Base-by-base conservation (phyloP, 176 grass and related monocot genomes). In the Eleusine coracana region DNA sequence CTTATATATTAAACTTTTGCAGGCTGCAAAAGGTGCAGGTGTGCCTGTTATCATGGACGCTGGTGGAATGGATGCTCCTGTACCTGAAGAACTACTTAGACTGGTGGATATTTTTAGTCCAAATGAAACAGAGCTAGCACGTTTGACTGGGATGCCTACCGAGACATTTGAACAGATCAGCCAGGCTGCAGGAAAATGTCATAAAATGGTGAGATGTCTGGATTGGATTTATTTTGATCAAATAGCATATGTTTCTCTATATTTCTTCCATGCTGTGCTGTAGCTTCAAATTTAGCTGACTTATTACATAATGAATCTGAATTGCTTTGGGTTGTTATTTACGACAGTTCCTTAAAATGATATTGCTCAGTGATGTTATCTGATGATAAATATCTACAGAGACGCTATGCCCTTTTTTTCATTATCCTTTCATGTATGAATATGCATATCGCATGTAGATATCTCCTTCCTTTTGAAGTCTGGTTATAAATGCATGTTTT, bases 21-120 rank as follows among this genome's bases (percentile, higher is more conserved):
- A 98, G 92, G 93, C 80, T 81, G 96, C 96, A 75, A 95, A 92
- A 93, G 73, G n/a, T 61, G 92, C 82, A 50, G 89, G 96, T 45
- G 91, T 98, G 55, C 88, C 93, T 74, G 87, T 98, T 86, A 98
- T 98, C 80, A 83, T 95, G 74, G 96, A 98, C 48, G 96, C 96
- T 48, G 92, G 96, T 61, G 96, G 96, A 68, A 90, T 95, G 87
- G 92, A 98, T 88, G 80, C 89, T 77, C 91, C 96, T 88, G 76
- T 95, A 28, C 91, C 96, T 11, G 66, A n/a, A 73, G 96, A 96
- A 74, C 85, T 98, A 78, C 59, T 96, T 1, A 90, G 73, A 15
- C 89, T 95, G 45, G 91, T 98, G 59, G 96, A 96, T 50, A 87
- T 98, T 70, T 98, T 98, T 74, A 98, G 96, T 84, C 96, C 96